These are phyloP conservation scores for Chalciporus piperatus DNA, from an alignment of 768 basidiomycete species.

Conservation along the genomic window DNA sequence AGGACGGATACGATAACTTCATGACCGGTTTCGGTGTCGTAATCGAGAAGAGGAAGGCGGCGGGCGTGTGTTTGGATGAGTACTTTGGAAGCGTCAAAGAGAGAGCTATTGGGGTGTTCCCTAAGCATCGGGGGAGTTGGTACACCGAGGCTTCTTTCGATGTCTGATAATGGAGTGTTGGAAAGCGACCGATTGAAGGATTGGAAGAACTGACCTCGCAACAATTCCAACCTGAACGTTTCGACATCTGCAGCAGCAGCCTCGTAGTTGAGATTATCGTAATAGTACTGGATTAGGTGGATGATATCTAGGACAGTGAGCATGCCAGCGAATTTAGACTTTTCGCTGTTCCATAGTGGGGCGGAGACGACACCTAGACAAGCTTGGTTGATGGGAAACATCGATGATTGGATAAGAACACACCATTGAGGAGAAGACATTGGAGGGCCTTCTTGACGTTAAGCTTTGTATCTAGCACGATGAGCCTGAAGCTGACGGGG, in stretches of 20 bases:
- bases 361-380: constrained; percentile 90
- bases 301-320: constrained; percentile 99
- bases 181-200: constrained; percentile 7
- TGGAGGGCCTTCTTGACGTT: constrained; percentile 94
- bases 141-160: constrained; percentile 90
- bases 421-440: constrained; percentile 81
- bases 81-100: constrained; percentile 86
- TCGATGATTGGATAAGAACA: constrained; percentile 1
- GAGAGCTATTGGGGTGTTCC: constrained; percentile 83
- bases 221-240: constrained; percentile 80
- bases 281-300: constrained; percentile 98
- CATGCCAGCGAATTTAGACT: constrained; percentile 94
- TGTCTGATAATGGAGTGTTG: constrained; percentile 52
- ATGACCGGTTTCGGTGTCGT: constrained; percentile 89
- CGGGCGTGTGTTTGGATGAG: constrained; percentile 96
- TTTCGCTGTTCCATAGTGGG: constrained; percentile 95
- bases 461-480: constrained; percentile 93
- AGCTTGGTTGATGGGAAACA: neutral
- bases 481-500: constrained; percentile 93
- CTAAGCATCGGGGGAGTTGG: constrained; percentile 86
- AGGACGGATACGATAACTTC: constrained; percentile 95
- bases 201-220: constrained; percentile 64
- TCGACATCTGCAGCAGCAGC: constrained; percentile 89
- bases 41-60: constrained; percentile 89
- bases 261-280: constrained; percentile 78